Percentiles rank a stretch among this genome's conserved stretches.
Evolutionary conservation across 306 rosid species (phyloP).

Genomic region (Chamaecrista fasciculata): DNA sequence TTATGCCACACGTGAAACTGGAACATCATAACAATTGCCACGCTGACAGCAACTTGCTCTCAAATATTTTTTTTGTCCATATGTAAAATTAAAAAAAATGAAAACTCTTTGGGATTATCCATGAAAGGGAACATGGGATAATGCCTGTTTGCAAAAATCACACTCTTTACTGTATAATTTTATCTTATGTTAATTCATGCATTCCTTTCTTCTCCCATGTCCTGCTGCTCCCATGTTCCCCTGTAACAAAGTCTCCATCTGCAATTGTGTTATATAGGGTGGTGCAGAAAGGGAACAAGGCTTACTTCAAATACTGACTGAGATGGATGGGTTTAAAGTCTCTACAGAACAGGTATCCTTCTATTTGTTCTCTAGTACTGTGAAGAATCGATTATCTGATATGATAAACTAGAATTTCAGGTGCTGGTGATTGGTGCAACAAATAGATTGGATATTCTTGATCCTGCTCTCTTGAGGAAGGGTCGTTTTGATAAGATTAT

Average conservation of each 20-base stretch:
- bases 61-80: neutral
- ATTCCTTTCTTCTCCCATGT: conserved; percentile 8
- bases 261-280: conserved; percentile 60
- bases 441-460: conserved; percentile 94
- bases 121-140: neutral
- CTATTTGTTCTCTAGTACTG: conserved; percentile 22
- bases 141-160: neutral
- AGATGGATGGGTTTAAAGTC: conserved; percentile 97
- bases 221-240: conserved; percentile 2
- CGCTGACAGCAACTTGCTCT: neutral
- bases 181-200: neutral
- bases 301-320: conserved; percentile 93
- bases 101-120: neutral
- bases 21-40: neutral
- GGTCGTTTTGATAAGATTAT: conserved; percentile 99
- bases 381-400: conserved; percentile 31
- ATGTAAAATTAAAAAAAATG: neutral
- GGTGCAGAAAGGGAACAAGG: conserved; percentile 99
- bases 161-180: neutral
- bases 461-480: conserved; percentile 94
- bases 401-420: conserved; percentile 53
- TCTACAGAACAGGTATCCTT: conserved; percentile 75
- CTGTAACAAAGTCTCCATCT: conserved; percentile 19
- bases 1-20: neutral
- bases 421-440: conserved; percentile 97